Evolutionary conservation across 139 green algal genomes (phyloP).

Genomic region (Haematococcus sp.): DNA sequence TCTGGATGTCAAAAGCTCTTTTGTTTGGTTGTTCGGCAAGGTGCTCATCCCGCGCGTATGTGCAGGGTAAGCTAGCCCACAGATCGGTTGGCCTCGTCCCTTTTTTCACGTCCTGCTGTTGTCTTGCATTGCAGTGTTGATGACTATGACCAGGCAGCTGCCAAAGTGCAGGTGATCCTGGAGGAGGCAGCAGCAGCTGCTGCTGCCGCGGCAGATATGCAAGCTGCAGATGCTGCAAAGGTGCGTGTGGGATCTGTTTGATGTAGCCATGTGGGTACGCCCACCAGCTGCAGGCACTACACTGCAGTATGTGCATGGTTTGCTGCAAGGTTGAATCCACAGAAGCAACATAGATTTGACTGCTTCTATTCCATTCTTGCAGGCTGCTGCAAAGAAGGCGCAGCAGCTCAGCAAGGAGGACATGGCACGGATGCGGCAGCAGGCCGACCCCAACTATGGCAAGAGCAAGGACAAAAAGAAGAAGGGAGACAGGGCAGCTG

Average conservation of each 20-base stretch:
- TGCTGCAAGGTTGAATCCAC: too few relatives aligned
- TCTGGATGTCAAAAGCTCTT: not conserved
- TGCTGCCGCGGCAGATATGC: conserved; percentile 27
- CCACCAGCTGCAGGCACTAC: too few relatives aligned
- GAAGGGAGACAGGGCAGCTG: not conserved
- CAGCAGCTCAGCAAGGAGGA: conserved; percentile 63
- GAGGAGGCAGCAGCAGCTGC: conserved; percentile 50
- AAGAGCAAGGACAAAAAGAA: conserved; percentile 24
- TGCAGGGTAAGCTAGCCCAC: too few relatives aligned
- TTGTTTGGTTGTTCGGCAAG: too few relatives aligned
- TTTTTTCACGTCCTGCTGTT: too few relatives aligned
- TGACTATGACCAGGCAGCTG: conserved; percentile 38
- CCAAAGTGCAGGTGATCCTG: conserved; percentile 67
- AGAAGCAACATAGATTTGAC: too few relatives aligned
- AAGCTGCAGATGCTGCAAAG: conserved; percentile 41
- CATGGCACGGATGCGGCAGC: conserved; percentile 49
- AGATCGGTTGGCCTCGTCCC: not conserved
- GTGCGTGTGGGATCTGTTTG: not conserved
- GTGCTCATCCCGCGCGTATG: too few relatives aligned
- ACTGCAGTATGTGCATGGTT: not conserved
- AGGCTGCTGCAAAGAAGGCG: conserved; percentile 55
- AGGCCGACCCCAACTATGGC: conserved; percentile 70
- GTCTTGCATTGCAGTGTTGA: conserved; percentile 34
- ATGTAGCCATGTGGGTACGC: not conserved
- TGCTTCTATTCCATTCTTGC: not conserved